Conservation (phyloP, 2,329 filamentous ascomycete genomes). For the Arthrobotrys sphaeroides region DNA sequence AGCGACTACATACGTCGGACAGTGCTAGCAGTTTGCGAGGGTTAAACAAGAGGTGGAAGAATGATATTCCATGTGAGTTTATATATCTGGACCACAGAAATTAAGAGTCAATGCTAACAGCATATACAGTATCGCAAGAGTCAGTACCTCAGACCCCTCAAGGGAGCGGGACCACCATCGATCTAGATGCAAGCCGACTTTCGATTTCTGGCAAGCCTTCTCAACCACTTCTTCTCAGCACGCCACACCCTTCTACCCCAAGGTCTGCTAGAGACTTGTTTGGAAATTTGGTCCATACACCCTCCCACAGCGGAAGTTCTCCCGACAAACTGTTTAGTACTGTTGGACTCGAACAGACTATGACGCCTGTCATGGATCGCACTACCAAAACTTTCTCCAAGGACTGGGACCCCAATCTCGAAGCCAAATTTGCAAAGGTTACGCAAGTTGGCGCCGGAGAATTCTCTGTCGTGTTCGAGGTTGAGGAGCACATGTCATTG, state of each 20-base stretch:
- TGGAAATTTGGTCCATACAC: constrained; percentile 37
- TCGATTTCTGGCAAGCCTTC: constrained; percentile 72
- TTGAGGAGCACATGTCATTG: constrained; percentile 64
- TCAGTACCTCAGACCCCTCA: constrained; percentile 64
- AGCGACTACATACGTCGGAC: constrained; percentile 44
- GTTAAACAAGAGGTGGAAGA: constrained; percentile 45
- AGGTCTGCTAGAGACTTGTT: constrained; percentile 61
- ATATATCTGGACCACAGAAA: background rate
- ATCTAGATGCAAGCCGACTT: constrained; percentile 79
- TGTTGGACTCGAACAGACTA: constrained; percentile 68
- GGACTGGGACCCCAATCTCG: constrained; percentile 68
- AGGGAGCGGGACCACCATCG: constrained; percentile 66
- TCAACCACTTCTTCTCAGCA: constrained; percentile 24
- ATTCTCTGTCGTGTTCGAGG: constrained; percentile 91
- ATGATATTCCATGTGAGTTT: constrained; percentile 35
- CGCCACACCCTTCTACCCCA: constrained; percentile 40
- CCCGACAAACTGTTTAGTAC: constrained; percentile 64
- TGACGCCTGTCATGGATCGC: constrained; percentile 76
- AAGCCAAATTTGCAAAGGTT: constrained; percentile 77
- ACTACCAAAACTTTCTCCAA: constrained; percentile 66
- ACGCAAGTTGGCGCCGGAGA: constrained; percentile 85
- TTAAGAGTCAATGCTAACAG: constrained; percentile 58
- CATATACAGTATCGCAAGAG: constrained; percentile 53
- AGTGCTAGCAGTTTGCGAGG: constrained; percentile 44
- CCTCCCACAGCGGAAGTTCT: constrained; percentile 57